Evolutionary conservation across 805 yeast species (phyloP), one percentile per base, ranked within the genome.

Genomic region (Zygoascus bituminiphila): DNA sequence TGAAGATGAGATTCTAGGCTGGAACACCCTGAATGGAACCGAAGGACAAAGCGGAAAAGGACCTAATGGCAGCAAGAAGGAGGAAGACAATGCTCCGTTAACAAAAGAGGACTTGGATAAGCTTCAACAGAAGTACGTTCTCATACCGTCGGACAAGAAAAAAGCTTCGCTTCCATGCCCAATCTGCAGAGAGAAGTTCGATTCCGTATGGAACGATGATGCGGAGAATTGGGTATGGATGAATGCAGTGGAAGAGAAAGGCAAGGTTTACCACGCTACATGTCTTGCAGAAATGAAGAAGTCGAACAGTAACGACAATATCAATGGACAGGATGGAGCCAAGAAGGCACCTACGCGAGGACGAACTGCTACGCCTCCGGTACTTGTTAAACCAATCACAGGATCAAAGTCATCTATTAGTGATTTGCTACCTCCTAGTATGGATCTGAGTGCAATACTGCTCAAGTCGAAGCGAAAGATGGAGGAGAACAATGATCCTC

Each of bases 191-290:
- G 94, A 86, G 51, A 70, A 68, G 9, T 70, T 82, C 24, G 67
- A 70, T 42, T 82, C 82, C n/a, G 74, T 74, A 5, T 85, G 82
- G 72, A 80, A 79, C 55, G 91, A 84, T 56, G 83, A 79, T 42
- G 65, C 75, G 2, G 91, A 88, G 49, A 89, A 83, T 55, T 85
- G 94, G 94, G 76, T 84, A 19, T 84, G 89, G 88, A 73, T 70
- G 52, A 81, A 82, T 59, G 82, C 88, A 1, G 70, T 80, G 12
- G 71, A 70, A 45, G 70, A 69, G 1, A 69, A 73, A 45, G 75
- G 64, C 29, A 71, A 70, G 51, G 71, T 77, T 22, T 81, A 77
- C 60, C 93, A 85, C 65, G 81, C 80, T 37, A 72, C 79, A 1
- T 85, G 94, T 60, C 78, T 74, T 59, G 66, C 74, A n/a, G 93